phyloP scores from a whole-genome alignment of 805 yeast genomes.

The Candida nanaspora region DNA sequence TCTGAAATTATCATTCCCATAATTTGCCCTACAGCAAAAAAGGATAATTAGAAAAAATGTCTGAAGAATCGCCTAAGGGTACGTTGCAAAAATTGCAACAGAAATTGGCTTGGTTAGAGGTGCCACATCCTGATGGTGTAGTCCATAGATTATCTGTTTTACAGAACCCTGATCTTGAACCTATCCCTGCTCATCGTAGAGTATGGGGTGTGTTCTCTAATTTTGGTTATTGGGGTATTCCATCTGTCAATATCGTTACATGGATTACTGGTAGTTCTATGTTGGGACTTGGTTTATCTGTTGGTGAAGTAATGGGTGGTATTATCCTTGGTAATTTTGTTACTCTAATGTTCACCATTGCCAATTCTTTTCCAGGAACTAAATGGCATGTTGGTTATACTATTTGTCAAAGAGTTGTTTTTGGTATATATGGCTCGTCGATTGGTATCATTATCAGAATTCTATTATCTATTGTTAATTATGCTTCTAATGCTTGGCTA shows the following conservation, averaged over 20 bases:
- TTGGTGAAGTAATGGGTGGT: slow-evolving; percentile 22
- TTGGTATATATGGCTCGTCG: slow-evolving; percentile 39
- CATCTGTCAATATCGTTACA: slow-evolving; percentile 8
- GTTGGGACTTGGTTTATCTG: slow-evolving; percentile 26
- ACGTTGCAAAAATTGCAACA: too few relatives aligned
- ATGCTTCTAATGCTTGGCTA: slow-evolving; percentile 36
- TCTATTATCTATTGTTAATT: slow-evolving; percentile 39
- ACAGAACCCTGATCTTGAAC: slow-evolving; percentile 31
- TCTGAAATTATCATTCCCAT: too few relatives aligned
- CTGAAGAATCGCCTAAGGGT: not conserved
- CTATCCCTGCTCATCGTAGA: slow-evolving; percentile 33
- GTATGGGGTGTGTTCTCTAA: slow-evolving; percentile 37
- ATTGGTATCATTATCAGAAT: slow-evolving; percentile 37
- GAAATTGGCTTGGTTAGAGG: slow-evolving; percentile 3
- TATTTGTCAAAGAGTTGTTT: slow-evolving; percentile 34
- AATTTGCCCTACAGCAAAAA: too few relatives aligned
- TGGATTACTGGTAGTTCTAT: slow-evolving; percentile 41
- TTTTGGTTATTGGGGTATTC: slow-evolving; percentile 33
- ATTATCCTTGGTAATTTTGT: slow-evolving; percentile 39
- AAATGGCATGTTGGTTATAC: slow-evolving; percentile 47
- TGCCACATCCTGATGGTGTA: slow-evolving; percentile 2
- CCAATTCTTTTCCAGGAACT: slow-evolving; percentile 41
- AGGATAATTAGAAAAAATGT: not conserved
- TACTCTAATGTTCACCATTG: slow-evolving; percentile 34
- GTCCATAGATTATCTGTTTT: slow-evolving; percentile 1